Evolutionary conservation across 2,329 filamentous ascomycete genomes (phyloP), one percentile per base, ranked within the genome.

Genomic region (Diaporthe vexans): DNA sequence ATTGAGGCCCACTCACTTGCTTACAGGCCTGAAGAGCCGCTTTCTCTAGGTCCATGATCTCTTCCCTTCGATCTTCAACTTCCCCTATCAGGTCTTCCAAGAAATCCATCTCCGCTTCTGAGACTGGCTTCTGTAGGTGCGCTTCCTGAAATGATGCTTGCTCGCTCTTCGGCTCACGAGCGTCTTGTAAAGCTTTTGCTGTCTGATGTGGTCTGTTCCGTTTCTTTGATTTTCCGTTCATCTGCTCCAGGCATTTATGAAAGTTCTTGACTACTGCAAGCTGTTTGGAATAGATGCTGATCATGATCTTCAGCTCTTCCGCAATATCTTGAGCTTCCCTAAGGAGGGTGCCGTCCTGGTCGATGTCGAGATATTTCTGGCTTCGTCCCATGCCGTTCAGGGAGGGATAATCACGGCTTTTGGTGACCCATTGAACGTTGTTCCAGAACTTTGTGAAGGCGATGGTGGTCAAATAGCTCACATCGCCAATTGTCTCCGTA

Each of bases 321-420:
- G 48, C 71, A n/a, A 75, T 73, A 7, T 75, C 65, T 33, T 73
- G 74, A 3, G 71, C 67, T 19, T 75, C 74, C 4, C 65, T 52
- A 0, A 75, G 24, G 3, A 75, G 15, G 10, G 40, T 61, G 11
- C 71, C 74, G 19, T 73, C 71, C 4, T 51, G 65, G 19, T 71
- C 54, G 35, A 75, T 75, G 15, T 71, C 29, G 4, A 75, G 71
- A 13, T 69, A 69, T 35, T 9, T 70, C 9, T 56, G 33, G n/a
- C n/a, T 71, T 37, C 24, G 73, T 54, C 21, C 15, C 46, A 29
- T 4, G 10, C 35, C 10, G 11, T 37, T 11, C 10, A 11, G 11
- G 35, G 10, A 10, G 8, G 10, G 35, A 11, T 11, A 10, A 37
- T 37, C 35, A 37, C 35, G 35, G 10, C 35, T 37, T 11, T 11